Conservation (phyloP, 768 basidiomycete genomes). For the Lentinula sp. region DNA sequence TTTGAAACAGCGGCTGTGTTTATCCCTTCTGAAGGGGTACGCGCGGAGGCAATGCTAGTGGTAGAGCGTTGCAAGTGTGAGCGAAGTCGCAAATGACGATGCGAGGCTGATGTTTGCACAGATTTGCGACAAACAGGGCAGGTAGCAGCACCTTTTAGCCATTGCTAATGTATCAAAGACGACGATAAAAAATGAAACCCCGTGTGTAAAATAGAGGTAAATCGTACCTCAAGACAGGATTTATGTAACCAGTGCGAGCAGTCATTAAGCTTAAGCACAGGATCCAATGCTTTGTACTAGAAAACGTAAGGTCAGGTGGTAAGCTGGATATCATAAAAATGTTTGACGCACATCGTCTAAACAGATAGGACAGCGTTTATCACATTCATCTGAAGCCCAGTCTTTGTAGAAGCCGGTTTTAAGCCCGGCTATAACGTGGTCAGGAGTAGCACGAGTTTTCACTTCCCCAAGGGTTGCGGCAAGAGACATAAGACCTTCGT, state of each 20-base stretch:
- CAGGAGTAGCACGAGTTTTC: constrained; percentile 57
- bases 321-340: background rate
- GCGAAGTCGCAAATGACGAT: background rate
- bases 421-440: constrained; percentile 50
- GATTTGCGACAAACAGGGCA: constrained; percentile 77
- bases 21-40: background rate
- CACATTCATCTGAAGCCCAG: constrained; percentile 60
- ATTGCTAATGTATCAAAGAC: constrained; percentile 45
- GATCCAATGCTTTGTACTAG: constrained; percentile 61
- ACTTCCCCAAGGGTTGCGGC: constrained; percentile 62
- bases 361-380: constrained; percentile 78
- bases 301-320: constrained; percentile 8
- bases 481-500: constrained; percentile 60
- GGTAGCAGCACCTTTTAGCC: constrained; percentile 69
- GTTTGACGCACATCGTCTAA: constrained; percentile 64
- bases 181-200: constrained; percentile 8
- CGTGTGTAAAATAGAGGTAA: background rate
- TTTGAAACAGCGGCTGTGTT: background rate
- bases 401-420: constrained; percentile 61
- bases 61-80: background rate
- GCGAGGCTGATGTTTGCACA: constrained; percentile 25
- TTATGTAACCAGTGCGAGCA: constrained; percentile 82
- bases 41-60: background rate
- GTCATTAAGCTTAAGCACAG: constrained; percentile 57
- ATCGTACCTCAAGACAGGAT: constrained; percentile 63